These are phyloP conservation scores for Aureobasidium sp. DNA, from an alignment of 2,329 filamentous ascomycete species.

Conservation along the genomic window DNA sequence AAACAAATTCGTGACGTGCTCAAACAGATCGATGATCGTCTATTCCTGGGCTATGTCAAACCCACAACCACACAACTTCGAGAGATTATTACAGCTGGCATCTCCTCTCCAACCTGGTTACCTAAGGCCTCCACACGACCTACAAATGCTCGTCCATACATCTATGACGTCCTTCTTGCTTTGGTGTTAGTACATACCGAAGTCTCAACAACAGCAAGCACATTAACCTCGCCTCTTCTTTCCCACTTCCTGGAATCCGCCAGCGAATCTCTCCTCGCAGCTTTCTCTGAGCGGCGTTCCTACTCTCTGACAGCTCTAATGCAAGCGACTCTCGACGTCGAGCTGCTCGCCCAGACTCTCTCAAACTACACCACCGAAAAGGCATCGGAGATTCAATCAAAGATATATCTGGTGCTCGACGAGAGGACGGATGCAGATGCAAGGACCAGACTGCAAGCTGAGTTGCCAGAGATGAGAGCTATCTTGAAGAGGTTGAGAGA, in stretches of 20 bases:
- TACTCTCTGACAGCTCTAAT: conserved; percentile 80
- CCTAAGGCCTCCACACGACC: conserved; percentile 50
- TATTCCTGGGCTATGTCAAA: conserved; percentile 88
- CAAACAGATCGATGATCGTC: conserved; percentile 77
- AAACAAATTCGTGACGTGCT: conserved; percentile 89
- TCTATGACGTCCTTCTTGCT: conserved; percentile 77
- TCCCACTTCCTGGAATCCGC: conserved; percentile 80
- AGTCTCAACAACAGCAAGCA: conserved; percentile 49
- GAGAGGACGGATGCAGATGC: conserved; percentile 83
- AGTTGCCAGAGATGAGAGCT: conserved; percentile 82
- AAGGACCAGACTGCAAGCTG: conserved; percentile 69
- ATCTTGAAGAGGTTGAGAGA: conserved; percentile 80
- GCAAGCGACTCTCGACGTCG: conserved; percentile 95
- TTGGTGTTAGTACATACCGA: conserved; percentile 86
- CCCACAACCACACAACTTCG: conserved; percentile 64
- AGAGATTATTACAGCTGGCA: conserved; percentile 63
- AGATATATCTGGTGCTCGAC: conserved; percentile 89
- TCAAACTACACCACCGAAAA: conserved; percentile 81
- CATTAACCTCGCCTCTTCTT: conserved; percentile 72
- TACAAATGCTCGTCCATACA: conserved; percentile 73
- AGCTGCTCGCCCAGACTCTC: conserved; percentile 92
- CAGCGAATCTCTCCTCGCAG: conserved; percentile 70
- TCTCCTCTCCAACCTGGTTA: conserved; percentile 65
- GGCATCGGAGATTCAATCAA: conserved; percentile 72
- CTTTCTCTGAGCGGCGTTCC: conserved; percentile 55